Base-by-base conservation (phyloP, 2,329 filamentous ascomycete genomes). In the Penicillium sp. region DNA sequence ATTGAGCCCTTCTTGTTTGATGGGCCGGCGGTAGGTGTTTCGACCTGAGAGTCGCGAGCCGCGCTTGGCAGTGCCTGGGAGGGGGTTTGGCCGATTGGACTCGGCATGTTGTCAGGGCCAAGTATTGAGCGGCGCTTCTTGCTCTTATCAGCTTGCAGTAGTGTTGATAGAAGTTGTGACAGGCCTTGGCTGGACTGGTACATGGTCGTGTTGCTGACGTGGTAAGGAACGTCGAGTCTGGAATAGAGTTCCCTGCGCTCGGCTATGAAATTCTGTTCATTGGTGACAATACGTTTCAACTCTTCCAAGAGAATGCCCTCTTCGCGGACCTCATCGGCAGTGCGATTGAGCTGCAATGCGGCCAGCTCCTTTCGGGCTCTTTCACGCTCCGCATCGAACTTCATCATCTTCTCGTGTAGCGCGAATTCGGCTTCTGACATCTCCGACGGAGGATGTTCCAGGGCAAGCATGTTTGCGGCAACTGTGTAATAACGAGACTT, bases 401-500 rank as follows among this genome's bases (percentile, higher is more conserved):
- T 90, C 50, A 84, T 82, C 83, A 97, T 92, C 58, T 85, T 86
- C 68, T 95, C 90, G 73, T 96, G 91, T 6, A 89, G 78, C 42
- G 83, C 83, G 69, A 90, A 96, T 70, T 99, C 92, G 2, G 88
- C 80, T 42, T 87, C 85, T 23, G 89, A 91, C 94, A 99, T 97
- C 71, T 85, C 90, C 59, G 89, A 87, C 0, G 89, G 84, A 0
- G 90, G 90, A 58, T 89, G 92, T 64, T 90, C 83, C 6, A 90
- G 77, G 1, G 87, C 86, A 79, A 96, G 89, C 79, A 94, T 87
- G 66, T 86, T 89, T 8, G 89, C 88, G 1, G 89, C 90, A 35
- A 97, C 84, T 55, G 87, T 84, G 73, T 97, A 99, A 75, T 96
- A 97, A 53, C 94, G 84, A 16, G 87, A 83, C 72, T 99, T 99